Base-by-base conservation (phyloP, 2,329 filamentous ascomycete genomes). In the Dothistroma pini region DNA sequence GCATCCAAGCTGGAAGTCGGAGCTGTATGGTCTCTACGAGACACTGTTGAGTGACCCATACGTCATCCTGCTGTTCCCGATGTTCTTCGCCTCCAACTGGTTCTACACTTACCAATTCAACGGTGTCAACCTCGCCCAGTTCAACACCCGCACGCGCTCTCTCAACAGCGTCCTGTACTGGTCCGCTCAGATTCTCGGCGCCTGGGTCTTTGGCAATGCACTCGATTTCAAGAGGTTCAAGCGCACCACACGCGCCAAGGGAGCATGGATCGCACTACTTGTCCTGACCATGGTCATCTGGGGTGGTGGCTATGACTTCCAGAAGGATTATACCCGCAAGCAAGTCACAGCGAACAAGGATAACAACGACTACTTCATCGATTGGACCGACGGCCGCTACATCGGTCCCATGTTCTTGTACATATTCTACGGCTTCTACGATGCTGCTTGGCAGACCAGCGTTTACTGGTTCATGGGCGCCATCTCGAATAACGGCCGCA, bases 391-490 rank as follows among this genome's bases (percentile, higher is more conserved):
- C 58, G 76, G 80, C 31, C 85, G 85, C 57, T 95, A 89, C 72
- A 81, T 88, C 61, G 91, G 89, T 0, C 89, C 90, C 12, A 90
- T 96, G 85, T 91, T 96, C 75, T 78, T 96, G 56, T 96, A 92
- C 80, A 90, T 96, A 71, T 93, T 93, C 76, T 96, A 95, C 74
- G 91, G 91, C 47, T 88, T 95, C 76, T 95, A 88, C 69, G 93
- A 97, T 74, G 91, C 93, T 49, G 85, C 87, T 58, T 97, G 91
- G 88, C 93, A 97, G 80, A 93, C 91, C 0, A 87, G 82, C 70
- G 87, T 93, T 54, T 97, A 97, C 81, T 97, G 93, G 93, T 93
- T 89, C 80, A 96, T 97, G 89, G 93, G 93, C 55, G 86, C 93
- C 8, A 82, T 97, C 49, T 93, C 90, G 73, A 97, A 97, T 84